A percentile compares a stretch with the other conserved stretches of the same genome.
Conservation (phyloP, 1,284 basidiomycete species). For the Cronartium quercuum region DNA sequence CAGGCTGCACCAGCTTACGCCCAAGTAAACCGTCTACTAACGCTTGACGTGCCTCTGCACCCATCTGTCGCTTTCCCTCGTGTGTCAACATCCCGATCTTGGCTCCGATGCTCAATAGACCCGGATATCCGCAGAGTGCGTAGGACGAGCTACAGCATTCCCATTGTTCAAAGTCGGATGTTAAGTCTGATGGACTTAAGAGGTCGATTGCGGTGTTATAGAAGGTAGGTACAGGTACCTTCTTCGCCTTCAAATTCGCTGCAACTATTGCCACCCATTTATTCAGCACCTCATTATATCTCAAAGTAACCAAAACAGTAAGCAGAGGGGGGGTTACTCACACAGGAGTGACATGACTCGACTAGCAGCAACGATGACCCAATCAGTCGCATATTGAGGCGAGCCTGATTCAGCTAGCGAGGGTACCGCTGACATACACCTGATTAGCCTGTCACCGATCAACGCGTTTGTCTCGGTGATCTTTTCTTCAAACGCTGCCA, state of each 20-base stretch:
- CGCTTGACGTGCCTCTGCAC: constrained; percentile 41
- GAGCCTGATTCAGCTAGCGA: background rate
- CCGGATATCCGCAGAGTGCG: constrained; percentile 45
- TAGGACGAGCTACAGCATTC: constrained; percentile 35
- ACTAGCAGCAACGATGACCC: constrained; percentile 11
- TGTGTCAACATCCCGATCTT: constrained; percentile 44
- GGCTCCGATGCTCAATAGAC: constrained; percentile 43
- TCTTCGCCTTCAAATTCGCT: constrained; percentile 1
- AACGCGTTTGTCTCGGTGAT: constrained; percentile 11
- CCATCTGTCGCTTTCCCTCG: constrained; percentile 44
- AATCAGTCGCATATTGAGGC: constrained; percentile 18
- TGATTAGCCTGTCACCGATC: constrained; percentile 11
- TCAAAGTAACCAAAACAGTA: too few species aligned
- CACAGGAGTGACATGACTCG: constrained; percentile 22
- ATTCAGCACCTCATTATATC: background rate
- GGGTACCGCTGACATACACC: background rate
- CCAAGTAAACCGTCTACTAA: constrained; percentile 40
- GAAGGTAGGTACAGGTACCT: constrained; percentile 3
- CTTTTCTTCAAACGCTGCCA: constrained; percentile 2
- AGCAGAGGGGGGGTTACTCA: background rate
- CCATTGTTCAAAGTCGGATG: constrained; percentile 25
- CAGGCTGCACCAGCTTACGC: constrained; percentile 39
- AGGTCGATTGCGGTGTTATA: constrained; percentile 18
- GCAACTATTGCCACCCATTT: background rate
- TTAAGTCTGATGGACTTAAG: constrained; percentile 3